A percentile compares a stretch with the other conserved stretches of the same genome.
Conservation (phyloP, 2,329 filamentous ascomycete genomes). For the Mollisia scopiformis region DNA sequence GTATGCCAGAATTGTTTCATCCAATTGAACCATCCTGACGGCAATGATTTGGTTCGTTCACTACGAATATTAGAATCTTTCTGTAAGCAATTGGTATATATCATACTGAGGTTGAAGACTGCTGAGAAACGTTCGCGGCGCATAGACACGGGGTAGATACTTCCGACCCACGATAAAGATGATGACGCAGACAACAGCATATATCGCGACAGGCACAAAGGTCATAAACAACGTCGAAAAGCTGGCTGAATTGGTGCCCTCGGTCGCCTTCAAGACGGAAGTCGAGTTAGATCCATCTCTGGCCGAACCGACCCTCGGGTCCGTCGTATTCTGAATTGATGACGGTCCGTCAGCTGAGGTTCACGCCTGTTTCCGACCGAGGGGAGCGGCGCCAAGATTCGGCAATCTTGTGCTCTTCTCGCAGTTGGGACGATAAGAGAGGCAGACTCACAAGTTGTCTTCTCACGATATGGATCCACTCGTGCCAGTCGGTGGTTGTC, state of each 20-base stretch:
- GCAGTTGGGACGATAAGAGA: neutral
- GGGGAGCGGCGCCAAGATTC: neutral
- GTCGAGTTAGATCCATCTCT: slow-evolving; percentile 43
- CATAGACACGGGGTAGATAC: slow-evolving; percentile 55
- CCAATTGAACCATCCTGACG: slow-evolving; percentile 41
- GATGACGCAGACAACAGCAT: slow-evolving; percentile 51
- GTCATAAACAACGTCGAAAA: slow-evolving; percentile 50
- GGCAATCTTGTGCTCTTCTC: neutral
- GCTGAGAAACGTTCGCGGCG: slow-evolving; percentile 54
- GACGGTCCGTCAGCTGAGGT: neutral
- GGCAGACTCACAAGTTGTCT: slow-evolving; percentile 9
- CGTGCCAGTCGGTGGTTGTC: slow-evolving; percentile 1
- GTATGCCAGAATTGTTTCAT: slow-evolving; percentile 36
- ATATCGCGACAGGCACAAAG: slow-evolving; percentile 54
- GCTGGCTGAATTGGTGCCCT: slow-evolving; percentile 45
- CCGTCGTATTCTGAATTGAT: slow-evolving; percentile 28
- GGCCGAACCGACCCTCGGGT: slow-evolving; percentile 47
- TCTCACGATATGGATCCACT: slow-evolving; percentile 1
- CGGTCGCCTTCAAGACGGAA: slow-evolving; percentile 40
- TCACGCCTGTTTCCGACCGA: neutral
- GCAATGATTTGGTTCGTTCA: slow-evolving; percentile 35
- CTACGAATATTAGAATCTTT: slow-evolving; percentile 24
- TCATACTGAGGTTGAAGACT: slow-evolving; percentile 52
- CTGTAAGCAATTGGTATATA: neutral
- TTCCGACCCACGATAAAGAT: slow-evolving; percentile 54